Evolutionary conservation across 805 yeast species (phyloP).

Genomic region (Nakazawaea sp.): DNA sequence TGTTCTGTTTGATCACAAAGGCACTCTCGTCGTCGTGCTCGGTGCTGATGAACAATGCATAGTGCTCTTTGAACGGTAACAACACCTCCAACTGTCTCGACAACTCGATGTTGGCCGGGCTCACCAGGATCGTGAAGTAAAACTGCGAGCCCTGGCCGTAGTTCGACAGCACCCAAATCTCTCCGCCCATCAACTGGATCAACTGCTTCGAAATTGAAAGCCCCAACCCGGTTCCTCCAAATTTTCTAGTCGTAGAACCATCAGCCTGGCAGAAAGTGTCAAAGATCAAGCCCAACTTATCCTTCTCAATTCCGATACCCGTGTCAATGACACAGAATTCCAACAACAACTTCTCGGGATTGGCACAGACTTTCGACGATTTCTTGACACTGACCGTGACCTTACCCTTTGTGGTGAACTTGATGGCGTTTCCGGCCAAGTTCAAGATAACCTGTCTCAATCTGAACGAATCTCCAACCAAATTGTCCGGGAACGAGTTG

Average conservation of each 20-base stretch:
- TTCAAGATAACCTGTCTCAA: slow-evolving; percentile 81
- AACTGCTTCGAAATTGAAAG: slow-evolving; percentile 81
- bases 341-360: slow-evolving; percentile 47
- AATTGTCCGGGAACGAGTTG: slow-evolving; percentile 79
- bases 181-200: slow-evolving; percentile 90
- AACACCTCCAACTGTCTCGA: slow-evolving; percentile 61
- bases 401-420: slow-evolving; percentile 77
- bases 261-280: slow-evolving; percentile 92
- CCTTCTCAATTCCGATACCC: slow-evolving; percentile 84
- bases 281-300: slow-evolving; percentile 76
- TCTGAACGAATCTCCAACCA: slow-evolving; percentile 86
- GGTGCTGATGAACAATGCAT: slow-evolving; percentile 63
- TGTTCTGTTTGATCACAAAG: slow-evolving; percentile 41
- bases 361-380: slow-evolving; percentile 26
- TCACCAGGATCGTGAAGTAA: slow-evolving; percentile 73
- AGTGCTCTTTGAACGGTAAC: slow-evolving; percentile 65
- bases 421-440: slow-evolving; percentile 85
- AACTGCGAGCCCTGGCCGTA: slow-evolving; percentile 81
- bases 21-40: slow-evolving; percentile 47
- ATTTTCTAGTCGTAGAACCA: slow-evolving; percentile 87
- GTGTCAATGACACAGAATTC: slow-evolving; percentile 88
- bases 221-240: slow-evolving; percentile 92
- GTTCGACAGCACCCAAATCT: slow-evolving; percentile 81
- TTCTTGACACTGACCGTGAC: slow-evolving; percentile 71
- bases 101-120: slow-evolving; percentile 59